Conservation (phyloP, 495 filamentous ascomycete species). For the Daldinia vernicosa region DNA sequence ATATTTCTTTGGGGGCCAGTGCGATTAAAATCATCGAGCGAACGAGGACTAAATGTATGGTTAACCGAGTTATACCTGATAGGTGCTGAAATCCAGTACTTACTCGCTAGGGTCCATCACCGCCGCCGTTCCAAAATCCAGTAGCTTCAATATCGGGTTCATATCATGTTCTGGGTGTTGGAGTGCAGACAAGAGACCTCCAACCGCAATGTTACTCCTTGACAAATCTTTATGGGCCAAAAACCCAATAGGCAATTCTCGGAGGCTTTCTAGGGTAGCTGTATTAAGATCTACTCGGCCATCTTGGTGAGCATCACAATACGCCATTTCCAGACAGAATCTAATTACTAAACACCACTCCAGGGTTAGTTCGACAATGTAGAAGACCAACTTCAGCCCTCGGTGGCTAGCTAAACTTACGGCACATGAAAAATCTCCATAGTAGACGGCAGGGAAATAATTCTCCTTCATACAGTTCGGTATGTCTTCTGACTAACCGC, state of each 20-base stretch:
- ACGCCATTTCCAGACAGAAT: conserved; percentile 23
- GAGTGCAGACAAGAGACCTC: background rate
- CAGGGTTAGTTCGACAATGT: conserved; percentile 3
- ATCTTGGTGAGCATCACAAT: conserved; percentile 1
- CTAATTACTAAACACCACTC: background rate
- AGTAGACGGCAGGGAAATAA: conserved; percentile 11
- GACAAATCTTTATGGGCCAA: conserved; percentile 16
- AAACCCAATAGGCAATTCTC: background rate
- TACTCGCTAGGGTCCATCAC: conserved; percentile 3
- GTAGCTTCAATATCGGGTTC: conserved; percentile 9
- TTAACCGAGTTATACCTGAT: background rate
- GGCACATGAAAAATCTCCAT: conserved; percentile 28
- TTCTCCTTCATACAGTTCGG: background rate
- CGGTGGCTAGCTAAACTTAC: conserved; percentile 7
- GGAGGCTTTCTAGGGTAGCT: background rate
- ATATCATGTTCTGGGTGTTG: conserved; percentile 7
- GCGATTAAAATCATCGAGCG: background rate
- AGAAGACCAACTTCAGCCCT: background rate
- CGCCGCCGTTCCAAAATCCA: conserved; percentile 22
- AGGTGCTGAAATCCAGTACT: background rate
- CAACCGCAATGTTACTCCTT: conserved; percentile 5
- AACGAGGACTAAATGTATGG: background rate
- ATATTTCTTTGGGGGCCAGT: conserved; percentile 14
- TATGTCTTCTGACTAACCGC: background rate
- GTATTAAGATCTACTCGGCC: conserved; percentile 5